These are phyloP conservation scores for Zanthoxylum bungeanum DNA, from an alignment of 345 rosid species.

Conservation along the genomic window DNA sequence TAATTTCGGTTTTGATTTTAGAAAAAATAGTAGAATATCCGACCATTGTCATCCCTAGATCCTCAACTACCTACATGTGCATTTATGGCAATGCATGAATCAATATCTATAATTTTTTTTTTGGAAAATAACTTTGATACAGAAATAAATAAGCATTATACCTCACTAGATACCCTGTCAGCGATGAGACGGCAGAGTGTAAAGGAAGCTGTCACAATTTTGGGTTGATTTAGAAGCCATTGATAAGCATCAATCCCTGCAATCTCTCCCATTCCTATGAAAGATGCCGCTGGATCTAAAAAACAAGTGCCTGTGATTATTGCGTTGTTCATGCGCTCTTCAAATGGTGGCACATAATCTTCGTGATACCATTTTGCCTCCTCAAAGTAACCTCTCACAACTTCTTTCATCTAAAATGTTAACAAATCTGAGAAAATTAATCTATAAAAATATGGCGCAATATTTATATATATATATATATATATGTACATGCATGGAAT, in stretches of 20 bases:
- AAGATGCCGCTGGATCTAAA: background rate
- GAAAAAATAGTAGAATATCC: no score
- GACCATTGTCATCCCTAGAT: no score
- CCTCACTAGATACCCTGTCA: constrained; percentile 3
- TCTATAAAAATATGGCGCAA: no score
- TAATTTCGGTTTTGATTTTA: background rate
- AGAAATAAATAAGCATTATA: background rate
- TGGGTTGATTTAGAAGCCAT: constrained; percentile 8
- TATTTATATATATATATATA: no score
- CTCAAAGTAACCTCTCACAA: background rate
- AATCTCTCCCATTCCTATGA: constrained; percentile 5
- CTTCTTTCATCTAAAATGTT: background rate
- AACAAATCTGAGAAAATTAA: no score
- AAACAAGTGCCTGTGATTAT: background rate
- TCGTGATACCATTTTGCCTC: constrained; percentile 4
- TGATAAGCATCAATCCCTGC: background rate
- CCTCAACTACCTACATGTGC: no score
- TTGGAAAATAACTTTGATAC: background rate
- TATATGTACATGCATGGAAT: no score
- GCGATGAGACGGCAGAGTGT: background rate
- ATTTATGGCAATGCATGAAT: no score
- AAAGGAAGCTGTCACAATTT: background rate
- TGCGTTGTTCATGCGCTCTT: constrained; percentile 6
- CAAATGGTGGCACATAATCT: background rate
- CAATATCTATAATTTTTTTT: background rate